phyloP scores from a whole-genome alignment of 2,329 filamentous ascomycete genomes.

The Aspergillus persii region DNA sequence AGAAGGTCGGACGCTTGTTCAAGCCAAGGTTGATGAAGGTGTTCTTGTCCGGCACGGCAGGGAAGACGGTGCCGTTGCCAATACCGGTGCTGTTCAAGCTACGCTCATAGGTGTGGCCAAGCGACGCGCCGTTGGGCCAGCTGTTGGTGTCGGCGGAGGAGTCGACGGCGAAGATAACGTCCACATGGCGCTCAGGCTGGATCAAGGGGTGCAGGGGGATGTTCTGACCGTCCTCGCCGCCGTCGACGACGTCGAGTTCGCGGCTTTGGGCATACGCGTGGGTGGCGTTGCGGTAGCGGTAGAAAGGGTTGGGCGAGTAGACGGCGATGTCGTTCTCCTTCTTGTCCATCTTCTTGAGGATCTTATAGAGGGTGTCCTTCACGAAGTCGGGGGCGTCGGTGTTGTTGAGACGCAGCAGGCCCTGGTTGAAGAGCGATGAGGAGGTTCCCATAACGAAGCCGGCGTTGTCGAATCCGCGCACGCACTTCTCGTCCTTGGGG shows the following conservation, averaged over 20 bases:
- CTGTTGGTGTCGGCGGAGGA: slow-evolving; percentile 69
- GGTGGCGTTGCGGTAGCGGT: slow-evolving; percentile 45
- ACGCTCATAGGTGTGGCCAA: slow-evolving; percentile 72
- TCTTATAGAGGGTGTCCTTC: slow-evolving; percentile 48
- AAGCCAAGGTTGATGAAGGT: slow-evolving; percentile 76
- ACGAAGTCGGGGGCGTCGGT: slow-evolving; percentile 51
- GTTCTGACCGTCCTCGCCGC: slow-evolving; percentile 75
- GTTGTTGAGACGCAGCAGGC: slow-evolving; percentile 64
- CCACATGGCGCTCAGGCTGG: slow-evolving; percentile 67
- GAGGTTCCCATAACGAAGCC: slow-evolving; percentile 85
- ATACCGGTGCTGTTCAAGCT: slow-evolving; percentile 55
- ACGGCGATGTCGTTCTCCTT: slow-evolving; percentile 70
- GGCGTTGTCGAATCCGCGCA: slow-evolving; percentile 77
- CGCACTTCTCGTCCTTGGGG: slow-evolving; percentile 56
- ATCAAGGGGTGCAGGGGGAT: slow-evolving; percentile 76
- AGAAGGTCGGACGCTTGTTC: slow-evolving; percentile 74
- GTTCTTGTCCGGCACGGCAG: slow-evolving; percentile 68
- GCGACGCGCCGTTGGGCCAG: slow-evolving; percentile 76
- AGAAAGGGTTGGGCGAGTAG: slow-evolving; percentile 73
- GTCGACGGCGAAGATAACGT: slow-evolving; percentile 80
- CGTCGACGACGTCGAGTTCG: slow-evolving; percentile 71
- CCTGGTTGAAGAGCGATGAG: slow-evolving; percentile 78
- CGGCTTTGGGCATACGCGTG: slow-evolving; percentile 56
- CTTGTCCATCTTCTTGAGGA: slow-evolving; percentile 57
- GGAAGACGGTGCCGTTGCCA: slow-evolving; percentile 69